Evolutionary conservation across 2,329 filamentous ascomycete genomes (phyloP).

Genomic region (Penicillium sp.): DNA sequence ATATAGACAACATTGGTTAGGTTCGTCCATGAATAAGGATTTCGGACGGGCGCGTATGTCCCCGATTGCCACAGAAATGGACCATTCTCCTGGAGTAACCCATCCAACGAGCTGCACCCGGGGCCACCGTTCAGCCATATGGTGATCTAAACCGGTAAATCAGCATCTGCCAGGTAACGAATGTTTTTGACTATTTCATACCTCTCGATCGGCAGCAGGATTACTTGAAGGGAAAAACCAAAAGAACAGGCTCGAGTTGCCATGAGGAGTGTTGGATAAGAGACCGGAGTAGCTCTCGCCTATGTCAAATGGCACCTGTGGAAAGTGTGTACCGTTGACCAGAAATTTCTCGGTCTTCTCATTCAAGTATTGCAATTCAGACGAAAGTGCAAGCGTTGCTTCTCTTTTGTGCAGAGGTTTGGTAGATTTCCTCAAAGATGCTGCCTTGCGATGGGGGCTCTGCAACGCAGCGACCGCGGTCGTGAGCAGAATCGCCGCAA

Average conservation of each 20-base stretch:
- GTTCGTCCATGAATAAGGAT: constrained; percentile 70
- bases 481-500: constrained; percentile 5
- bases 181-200: constrained; percentile 10
- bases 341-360: constrained; percentile 48
- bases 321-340: constrained; percentile 65
- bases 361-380: constrained; percentile 13
- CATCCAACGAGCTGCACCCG: constrained; percentile 61
- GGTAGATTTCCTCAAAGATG: not conserved
- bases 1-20: constrained; percentile 72
- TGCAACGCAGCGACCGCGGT: constrained; percentile 14
- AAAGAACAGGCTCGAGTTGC: constrained; percentile 50
- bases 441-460: constrained; percentile 22
- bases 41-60: constrained; percentile 63
- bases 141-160: constrained; percentile 25
- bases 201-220: constrained; percentile 42
- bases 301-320: constrained; percentile 68
- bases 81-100: constrained; percentile 73
- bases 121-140: constrained; percentile 54
- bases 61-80: constrained; percentile 71
- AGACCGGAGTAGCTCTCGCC: constrained; percentile 51
- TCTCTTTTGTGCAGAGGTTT: constrained; percentile 5
- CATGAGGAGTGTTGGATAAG: constrained; percentile 51
- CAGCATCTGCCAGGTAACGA: not conserved
- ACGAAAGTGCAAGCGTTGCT: not conserved
- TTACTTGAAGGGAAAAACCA: constrained; percentile 51